A percentile compares a stretch with the other conserved stretches of the same genome.
Conservation (phyloP, 257 asterid species). For the Solanum medicagineum region DNA sequence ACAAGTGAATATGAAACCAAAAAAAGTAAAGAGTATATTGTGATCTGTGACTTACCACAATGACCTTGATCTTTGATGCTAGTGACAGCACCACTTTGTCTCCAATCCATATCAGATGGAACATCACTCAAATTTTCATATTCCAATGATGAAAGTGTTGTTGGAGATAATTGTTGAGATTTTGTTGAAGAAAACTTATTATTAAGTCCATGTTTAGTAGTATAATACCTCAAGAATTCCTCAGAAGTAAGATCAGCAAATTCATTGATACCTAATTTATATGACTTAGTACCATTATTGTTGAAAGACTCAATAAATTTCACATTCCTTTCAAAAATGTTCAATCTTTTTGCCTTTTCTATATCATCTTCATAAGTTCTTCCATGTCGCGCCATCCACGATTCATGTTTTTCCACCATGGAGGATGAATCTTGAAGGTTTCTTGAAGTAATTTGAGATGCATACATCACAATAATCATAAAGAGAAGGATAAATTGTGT, state of each 20-base stretch:
- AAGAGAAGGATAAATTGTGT: not conserved
- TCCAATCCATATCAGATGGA: conserved; percentile 8
- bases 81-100: not conserved
- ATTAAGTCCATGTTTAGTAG: not conserved
- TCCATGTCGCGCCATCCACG: conserved; percentile 4
- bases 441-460: not conserved
- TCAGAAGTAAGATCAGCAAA: not conserved
- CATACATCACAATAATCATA: not conserved
- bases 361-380: not conserved
- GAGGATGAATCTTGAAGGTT: not conserved
- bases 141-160: not conserved
- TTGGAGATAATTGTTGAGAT: not conserved
- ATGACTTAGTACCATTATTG: not conserved
- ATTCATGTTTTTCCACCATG: not conserved
- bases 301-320: not conserved
- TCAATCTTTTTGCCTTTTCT: not conserved
- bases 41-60: not conserved
- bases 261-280: not conserved
- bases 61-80: not conserved
- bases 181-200: not conserved
- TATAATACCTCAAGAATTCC: not conserved
- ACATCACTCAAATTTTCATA: not conserved
- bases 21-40: not conserved
- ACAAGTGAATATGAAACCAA: not conserved
- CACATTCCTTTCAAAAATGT: not conserved